A percentile compares a stretch with the other conserved stretches of the same genome.
Conservation (phyloP, 169 alveolate species). For the Cryptosporidium tyzzeri region DNA sequence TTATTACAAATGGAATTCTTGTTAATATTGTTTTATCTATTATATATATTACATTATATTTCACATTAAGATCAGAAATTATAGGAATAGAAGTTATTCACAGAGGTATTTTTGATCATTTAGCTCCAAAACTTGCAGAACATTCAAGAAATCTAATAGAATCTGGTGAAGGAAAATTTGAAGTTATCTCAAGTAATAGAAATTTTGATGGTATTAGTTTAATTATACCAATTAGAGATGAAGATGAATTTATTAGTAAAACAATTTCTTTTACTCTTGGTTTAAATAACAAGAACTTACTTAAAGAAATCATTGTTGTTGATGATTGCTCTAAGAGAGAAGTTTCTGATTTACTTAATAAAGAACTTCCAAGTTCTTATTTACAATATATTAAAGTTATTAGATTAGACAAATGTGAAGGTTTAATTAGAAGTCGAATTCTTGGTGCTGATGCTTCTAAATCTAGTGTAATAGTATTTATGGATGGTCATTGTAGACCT, state of each 20-base stretch:
- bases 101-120: conserved; percentile 26
- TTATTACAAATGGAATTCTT: not conserved
- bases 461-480: conserved; percentile 78
- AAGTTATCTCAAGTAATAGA: not conserved
- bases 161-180: conserved; percentile 22
- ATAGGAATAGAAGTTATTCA: conserved; percentile 21
- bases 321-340: conserved; percentile 82
- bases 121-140: conserved; percentile 43
- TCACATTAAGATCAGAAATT: not conserved
- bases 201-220: conserved; percentile 66
- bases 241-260: conserved; percentile 76
- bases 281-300: conserved; percentile 45
- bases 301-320: conserved; percentile 80
- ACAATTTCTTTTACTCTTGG: conserved; percentile 78
- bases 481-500: conserved; percentile 83
- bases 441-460: conserved; percentile 77
- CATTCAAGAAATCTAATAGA: conserved; percentile 1
- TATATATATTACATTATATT: not conserved
- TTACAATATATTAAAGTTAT: conserved; percentile 44
- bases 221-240: conserved; percentile 81
- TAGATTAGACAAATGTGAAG: conserved; percentile 79
- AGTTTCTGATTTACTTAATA: conserved; percentile 32
- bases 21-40: not conserved
- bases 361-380: conserved; percentile 32
- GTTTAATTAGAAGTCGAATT: conserved; percentile 79